A percentile compares a stretch with the other conserved stretches of the same genome.
Conservation (phyloP, 2,329 filamentous ascomycete genomes). For the Diaporthe sp. region DNA sequence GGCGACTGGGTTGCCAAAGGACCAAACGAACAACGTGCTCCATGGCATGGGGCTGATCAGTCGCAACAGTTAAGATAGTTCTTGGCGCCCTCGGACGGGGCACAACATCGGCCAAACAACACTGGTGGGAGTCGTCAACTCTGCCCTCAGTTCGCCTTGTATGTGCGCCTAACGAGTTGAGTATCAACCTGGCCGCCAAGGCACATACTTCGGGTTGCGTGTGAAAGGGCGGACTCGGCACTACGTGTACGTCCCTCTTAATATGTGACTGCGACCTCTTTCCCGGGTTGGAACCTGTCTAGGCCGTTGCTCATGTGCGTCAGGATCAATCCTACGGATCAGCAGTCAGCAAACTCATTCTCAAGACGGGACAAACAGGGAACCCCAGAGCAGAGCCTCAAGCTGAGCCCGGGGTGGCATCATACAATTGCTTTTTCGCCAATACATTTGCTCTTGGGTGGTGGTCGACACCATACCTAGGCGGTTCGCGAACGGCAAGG, state of each 20-base stretch:
- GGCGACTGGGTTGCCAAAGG: constrained; percentile 18
- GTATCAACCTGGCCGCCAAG: neutral
- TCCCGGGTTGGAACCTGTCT: neutral
- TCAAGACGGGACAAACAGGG: constrained; percentile 2
- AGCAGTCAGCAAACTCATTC: neutral
- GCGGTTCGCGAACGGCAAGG: constrained; percentile 30
- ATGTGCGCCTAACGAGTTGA: constrained; percentile 8
- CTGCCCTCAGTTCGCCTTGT: constrained; percentile 26
- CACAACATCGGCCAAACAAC: constrained; percentile 1
- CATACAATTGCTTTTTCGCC: constrained; percentile 27
- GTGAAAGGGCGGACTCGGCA: neutral
- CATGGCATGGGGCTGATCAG: constrained; percentile 11
- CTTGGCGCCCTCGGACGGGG: constrained; percentile 24
- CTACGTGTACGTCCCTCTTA: neutral
- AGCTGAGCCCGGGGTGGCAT: constrained; percentile 33
- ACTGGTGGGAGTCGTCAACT: neutral
- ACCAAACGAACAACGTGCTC: neutral
- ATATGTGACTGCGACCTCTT: constrained; percentile 4
- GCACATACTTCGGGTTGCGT: neutral
- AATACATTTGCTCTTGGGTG: constrained; percentile 13
- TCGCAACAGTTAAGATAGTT: constrained; percentile 5
- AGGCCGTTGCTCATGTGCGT: constrained; percentile 3
- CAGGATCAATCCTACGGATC: constrained; percentile 6
- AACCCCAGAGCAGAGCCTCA: constrained; percentile 38
- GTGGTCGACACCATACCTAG: constrained; percentile 16